A percentile compares a stretch with the other conserved stretches of the same genome.
Conservation (phyloP, 2,329 filamentous ascomycete genomes). For the Claviceps sp. region DNA sequence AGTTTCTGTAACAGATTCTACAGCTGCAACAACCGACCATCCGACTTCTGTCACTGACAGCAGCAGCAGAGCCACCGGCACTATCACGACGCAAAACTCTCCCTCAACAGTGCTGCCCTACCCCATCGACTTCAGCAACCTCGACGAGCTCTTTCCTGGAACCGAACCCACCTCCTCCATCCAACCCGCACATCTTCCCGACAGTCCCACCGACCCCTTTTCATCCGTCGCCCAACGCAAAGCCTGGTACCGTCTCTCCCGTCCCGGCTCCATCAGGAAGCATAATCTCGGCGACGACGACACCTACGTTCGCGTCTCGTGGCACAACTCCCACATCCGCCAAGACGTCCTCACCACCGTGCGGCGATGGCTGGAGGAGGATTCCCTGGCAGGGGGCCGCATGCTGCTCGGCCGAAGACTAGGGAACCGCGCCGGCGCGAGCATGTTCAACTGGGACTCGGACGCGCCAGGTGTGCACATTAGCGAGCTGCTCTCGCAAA, state of each 20-base stretch:
- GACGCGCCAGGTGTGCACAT: constrained; percentile 37
- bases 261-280: constrained; percentile 43
- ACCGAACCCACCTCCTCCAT: constrained; percentile 9
- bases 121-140: constrained; percentile 20
- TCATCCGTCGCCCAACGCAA: constrained; percentile 43
- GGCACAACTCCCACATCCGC: constrained; percentile 41
- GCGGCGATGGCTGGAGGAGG: constrained; percentile 53
- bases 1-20: background rate
- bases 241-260: constrained; percentile 51
- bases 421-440: constrained; percentile 26
- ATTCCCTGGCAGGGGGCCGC: constrained; percentile 39
- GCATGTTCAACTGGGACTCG: constrained; percentile 50
- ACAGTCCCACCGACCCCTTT: constrained; percentile 38
- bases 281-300: constrained; percentile 45
- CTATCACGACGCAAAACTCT: background rate
- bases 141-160: constrained; percentile 21
- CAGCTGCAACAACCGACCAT: background rate
- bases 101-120: constrained; percentile 11
- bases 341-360: constrained; percentile 44
- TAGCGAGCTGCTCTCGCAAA: constrained; percentile 19
- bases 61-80: background rate
- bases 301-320: constrained; percentile 45
- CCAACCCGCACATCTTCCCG: constrained; percentile 26
- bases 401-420: constrained; percentile 23
- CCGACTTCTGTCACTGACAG: background rate